These are phyloP conservation scores for Coemansia sp. DNA, from an alignment of 192 early-diverging fungal species.

Conservation along the genomic window DNA sequence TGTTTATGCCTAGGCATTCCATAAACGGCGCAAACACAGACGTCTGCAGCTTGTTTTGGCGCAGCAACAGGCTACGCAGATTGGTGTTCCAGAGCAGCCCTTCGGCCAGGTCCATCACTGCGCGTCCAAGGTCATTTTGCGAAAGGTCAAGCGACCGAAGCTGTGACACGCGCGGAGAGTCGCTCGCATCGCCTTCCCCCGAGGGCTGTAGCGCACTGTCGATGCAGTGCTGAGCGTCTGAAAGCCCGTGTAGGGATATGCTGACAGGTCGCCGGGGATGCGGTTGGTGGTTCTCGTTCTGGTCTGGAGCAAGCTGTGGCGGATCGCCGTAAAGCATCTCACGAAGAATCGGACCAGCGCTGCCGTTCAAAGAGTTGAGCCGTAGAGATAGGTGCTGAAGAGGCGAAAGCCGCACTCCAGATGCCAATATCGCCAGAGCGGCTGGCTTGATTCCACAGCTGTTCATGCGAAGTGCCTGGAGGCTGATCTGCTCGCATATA, in stretches of 20 bases:
- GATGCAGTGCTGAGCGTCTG: slow-evolving; percentile 37
- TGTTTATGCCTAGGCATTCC: slow-evolving; percentile 56
- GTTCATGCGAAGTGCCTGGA: slow-evolving; percentile 56
- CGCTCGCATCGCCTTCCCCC: slow-evolving; percentile 11
- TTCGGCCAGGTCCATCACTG: slow-evolving; percentile 45
- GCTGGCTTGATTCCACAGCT: slow-evolving; percentile 52
- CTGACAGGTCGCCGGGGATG: slow-evolving; percentile 39
- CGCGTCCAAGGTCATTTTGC: slow-evolving; percentile 52
- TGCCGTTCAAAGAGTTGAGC: slow-evolving; percentile 39
- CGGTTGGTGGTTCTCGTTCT: slow-evolving; percentile 11
- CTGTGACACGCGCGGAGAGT: slow-evolving; percentile 44
- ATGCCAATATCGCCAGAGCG: slow-evolving; percentile 52
- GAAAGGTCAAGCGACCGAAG: slow-evolving; percentile 51
- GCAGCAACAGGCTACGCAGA: slow-evolving; percentile 43
- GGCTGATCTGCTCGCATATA: slow-evolving; percentile 38
- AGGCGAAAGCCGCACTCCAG: slow-evolving; percentile 50
- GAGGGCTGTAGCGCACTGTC: slow-evolving; percentile 15
- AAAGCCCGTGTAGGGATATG: slow-evolving; percentile 48
- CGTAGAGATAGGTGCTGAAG: slow-evolving; percentile 51
- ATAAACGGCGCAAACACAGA: slow-evolving; percentile 44
- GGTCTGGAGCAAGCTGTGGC: slow-evolving; percentile 27
- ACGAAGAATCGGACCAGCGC: slow-evolving; percentile 48
- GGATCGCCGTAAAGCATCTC: slow-evolving; percentile 55
- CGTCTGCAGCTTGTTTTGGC: slow-evolving; percentile 58
- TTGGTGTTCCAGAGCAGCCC: slow-evolving; percentile 53